These are phyloP conservation scores for Antrodiella citrinella DNA, from an alignment of 768 basidiomycete species.

Conservation along the genomic window DNA sequence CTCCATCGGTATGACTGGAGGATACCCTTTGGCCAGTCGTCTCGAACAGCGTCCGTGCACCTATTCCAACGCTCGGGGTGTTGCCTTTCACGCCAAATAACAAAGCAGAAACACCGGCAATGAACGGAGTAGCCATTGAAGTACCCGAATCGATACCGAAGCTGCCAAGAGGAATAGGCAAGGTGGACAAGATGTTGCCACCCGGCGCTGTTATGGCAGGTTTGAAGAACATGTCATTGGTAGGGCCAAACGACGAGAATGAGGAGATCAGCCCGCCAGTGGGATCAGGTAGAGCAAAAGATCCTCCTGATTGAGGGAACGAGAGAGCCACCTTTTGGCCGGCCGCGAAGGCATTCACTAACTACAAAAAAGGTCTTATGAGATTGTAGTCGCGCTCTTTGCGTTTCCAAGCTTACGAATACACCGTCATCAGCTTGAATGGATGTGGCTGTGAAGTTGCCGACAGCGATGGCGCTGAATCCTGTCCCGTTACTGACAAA, in stretches of 20 bases:
- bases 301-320: constrained; percentile 39
- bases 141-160: constrained; percentile 37
- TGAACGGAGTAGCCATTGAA: constrained; percentile 27
- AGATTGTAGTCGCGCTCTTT: background rate
- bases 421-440: constrained; percentile 49
- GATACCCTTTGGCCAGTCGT: constrained; percentile 38
- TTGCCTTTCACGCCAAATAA: constrained; percentile 10
- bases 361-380: constrained; percentile 21
- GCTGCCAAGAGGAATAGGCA: constrained; percentile 32
- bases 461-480: constrained; percentile 34
- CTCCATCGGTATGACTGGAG: constrained; percentile 38
- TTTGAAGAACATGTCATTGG: constrained; percentile 51
- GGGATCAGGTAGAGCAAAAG: constrained; percentile 37
- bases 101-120: constrained; percentile 13
- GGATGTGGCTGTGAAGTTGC: constrained; percentile 38
- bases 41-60: constrained; percentile 36
- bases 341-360: constrained; percentile 41
- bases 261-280: constrained; percentile 47
- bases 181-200: constrained; percentile 40
- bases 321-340: constrained; percentile 34
- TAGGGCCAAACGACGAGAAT: constrained; percentile 51
- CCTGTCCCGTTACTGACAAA: constrained; percentile 41
- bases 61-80: constrained; percentile 17
- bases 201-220: constrained; percentile 46
- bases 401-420: constrained; percentile 36